Percentiles rank a stretch among this genome's conserved stretches.
Conservation (phyloP, 306 rosid genomes). For the Parietaria judaica region DNA sequence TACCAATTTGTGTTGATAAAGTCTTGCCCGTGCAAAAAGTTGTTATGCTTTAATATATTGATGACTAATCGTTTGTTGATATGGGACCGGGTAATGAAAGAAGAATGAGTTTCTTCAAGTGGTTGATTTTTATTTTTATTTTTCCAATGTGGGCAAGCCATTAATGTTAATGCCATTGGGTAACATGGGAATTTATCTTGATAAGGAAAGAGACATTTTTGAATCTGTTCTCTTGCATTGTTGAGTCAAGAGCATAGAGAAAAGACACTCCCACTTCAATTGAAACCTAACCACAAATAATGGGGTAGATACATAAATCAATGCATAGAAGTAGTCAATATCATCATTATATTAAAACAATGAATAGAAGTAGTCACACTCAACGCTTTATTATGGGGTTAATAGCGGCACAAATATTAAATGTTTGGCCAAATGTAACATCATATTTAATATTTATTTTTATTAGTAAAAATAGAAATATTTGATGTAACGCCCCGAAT, state of each 20-base stretch:
- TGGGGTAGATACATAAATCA: background rate
- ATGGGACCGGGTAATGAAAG: background rate
- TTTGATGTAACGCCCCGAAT: too few species aligned
- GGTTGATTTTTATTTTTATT: background rate
- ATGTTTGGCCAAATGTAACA: too few species aligned
- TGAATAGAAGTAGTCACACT: too few species aligned
- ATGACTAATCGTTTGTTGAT: constrained; percentile 23
- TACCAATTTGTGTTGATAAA: background rate
- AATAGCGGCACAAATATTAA: too few species aligned
- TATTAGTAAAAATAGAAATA: too few species aligned
- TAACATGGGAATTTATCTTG: constrained; percentile 9
- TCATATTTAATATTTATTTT: too few species aligned
- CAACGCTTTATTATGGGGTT: too few species aligned
- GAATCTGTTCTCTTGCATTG: constrained; percentile 8
- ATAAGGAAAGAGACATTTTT: constrained; percentile 4
- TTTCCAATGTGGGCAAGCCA: background rate
- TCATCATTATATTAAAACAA: too few species aligned
- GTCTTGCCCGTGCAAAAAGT: background rate
- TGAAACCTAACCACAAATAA: constrained; percentile 7
- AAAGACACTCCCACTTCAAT: constrained; percentile 6
- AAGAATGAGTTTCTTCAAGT: background rate
- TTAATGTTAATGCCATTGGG: background rate
- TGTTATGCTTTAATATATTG: constrained; percentile 30
- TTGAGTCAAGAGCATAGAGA: background rate
- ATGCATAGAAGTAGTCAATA: constrained; percentile 2